A percentile compares a stretch with the other conserved stretches of the same genome.
Conservation (phyloP, 176 grass and related monocot genomes). For the Eremochloa ophiuroides region DNA sequence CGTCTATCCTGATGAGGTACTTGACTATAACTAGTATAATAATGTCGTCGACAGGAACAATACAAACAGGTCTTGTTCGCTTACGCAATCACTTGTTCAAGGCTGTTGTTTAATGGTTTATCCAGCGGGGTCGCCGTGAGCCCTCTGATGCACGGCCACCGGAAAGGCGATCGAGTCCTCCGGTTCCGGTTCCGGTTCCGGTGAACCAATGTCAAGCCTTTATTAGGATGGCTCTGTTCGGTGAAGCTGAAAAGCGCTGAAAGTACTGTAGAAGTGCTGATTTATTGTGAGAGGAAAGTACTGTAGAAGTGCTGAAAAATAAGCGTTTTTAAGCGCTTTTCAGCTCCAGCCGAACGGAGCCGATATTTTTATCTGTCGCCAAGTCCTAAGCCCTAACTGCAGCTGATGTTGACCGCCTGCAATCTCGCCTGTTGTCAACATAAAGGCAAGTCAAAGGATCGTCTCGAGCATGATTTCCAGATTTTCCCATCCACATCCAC, state of each 20-base stretch:
- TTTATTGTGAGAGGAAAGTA: no score
- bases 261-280: no score
- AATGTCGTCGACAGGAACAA: slow-evolving; percentile 15
- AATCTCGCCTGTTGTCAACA: slow-evolving; percentile 8
- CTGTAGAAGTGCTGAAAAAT: no score
- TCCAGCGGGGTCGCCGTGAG: neutral
- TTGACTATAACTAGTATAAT: neutral
- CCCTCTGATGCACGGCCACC: slow-evolving; percentile 10
- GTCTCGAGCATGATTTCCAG: neutral
- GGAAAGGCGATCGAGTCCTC: neutral
- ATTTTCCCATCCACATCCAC: no score
- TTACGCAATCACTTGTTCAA: neutral
- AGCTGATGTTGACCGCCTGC: slow-evolving; percentile 20
- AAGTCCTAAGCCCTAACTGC: neutral
- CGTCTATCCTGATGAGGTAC: neutral
- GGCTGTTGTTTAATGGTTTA: slow-evolving; percentile 1
- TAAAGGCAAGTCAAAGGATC: neutral
- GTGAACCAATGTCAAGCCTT: neutral
- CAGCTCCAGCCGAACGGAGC: no score
- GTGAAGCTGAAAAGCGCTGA: no score
- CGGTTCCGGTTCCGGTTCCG: slow-evolving; percentile 28
- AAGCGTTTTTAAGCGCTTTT: no score
- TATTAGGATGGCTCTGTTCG: neutral
- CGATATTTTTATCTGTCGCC: neutral
- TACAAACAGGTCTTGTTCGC: slow-evolving; percentile 29